phyloP scores from a whole-genome alignment of 2,329 filamentous ascomycete species.

The Calonectria fujianensis region DNA sequence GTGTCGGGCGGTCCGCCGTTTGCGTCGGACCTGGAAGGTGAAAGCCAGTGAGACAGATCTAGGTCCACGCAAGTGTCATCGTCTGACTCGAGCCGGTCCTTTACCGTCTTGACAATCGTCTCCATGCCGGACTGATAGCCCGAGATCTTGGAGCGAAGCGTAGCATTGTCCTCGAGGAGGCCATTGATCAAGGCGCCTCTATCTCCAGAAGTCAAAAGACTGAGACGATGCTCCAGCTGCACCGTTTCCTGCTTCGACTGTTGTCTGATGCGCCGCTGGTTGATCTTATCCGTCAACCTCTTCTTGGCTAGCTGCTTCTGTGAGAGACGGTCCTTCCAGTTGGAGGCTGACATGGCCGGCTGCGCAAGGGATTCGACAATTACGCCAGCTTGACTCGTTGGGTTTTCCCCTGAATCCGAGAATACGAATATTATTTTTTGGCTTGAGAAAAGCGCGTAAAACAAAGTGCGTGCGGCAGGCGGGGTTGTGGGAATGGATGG shows the following conservation, averaged over 20 bases:
- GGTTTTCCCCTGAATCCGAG: not conserved
- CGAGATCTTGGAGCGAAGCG: not conserved
- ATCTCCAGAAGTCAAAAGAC: not conserved
- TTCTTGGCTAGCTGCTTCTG: slow-evolving; percentile 14
- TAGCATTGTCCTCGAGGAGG: not conserved
- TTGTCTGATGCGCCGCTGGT: slow-evolving; percentile 9
- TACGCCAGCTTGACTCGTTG: no score
- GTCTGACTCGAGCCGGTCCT: not conserved
- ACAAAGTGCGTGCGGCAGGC: not conserved
- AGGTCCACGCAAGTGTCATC: not conserved
- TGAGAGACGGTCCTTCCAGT: not conserved
- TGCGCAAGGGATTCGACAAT: not conserved
- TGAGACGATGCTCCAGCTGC: not conserved
- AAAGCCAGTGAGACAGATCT: not conserved
- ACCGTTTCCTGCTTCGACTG: not conserved
- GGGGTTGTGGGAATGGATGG: not conserved
- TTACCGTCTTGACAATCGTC: not conserved
- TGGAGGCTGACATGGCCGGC: not conserved
- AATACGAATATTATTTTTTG: slow-evolving; percentile 5
- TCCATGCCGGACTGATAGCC: not conserved
- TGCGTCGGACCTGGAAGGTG: not conserved
- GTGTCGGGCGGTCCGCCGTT: not conserved
- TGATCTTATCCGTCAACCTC: slow-evolving; percentile 1
- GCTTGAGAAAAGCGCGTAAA: not conserved
- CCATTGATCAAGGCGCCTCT: not conserved